These are phyloP conservation scores for Coprinellus micaceus DNA, from an alignment of 768 basidiomycete genomes.

Conservation along the genomic window DNA sequence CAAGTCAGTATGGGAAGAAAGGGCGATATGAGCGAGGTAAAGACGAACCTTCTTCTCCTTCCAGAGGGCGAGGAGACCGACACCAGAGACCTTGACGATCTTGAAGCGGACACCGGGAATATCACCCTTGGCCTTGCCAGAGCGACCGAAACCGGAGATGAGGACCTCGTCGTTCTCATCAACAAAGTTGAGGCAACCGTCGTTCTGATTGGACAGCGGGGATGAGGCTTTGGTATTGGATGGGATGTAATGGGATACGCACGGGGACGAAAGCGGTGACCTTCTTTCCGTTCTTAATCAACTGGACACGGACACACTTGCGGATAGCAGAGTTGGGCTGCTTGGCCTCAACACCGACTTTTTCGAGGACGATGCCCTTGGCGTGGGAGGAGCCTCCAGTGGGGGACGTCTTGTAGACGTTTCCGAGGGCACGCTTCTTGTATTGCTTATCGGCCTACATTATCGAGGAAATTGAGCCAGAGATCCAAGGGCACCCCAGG, in stretches of 20 bases:
- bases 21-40: not conserved
- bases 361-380: constrained; percentile 99
- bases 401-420: constrained; percentile 99
- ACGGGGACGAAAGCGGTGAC: constrained; percentile 99
- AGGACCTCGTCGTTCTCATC: constrained; percentile 99
- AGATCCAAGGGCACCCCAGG: constrained; percentile 3
- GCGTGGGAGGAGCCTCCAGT: constrained; percentile 99
- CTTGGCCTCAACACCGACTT: constrained; percentile 99
- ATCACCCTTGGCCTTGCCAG: constrained; percentile 99
- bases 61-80: constrained; percentile 96
- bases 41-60: constrained; percentile 94
- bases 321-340: constrained; percentile 99
- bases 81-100: constrained; percentile 99
- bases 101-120: constrained; percentile 99
- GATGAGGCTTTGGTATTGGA: not conserved
- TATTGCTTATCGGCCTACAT: constrained; percentile 92
- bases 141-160: constrained; percentile 99
- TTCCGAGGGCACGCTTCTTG: constrained; percentile 99
- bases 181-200: constrained; percentile 97
- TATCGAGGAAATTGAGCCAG: constrained; percentile 11
- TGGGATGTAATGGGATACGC: constrained; percentile 30
- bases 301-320: constrained; percentile 99
- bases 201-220: constrained; percentile 53
- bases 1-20: not conserved
- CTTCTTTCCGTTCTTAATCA: constrained; percentile 99